Evolutionary conservation across 768 basidiomycete genomes (phyloP).

Genomic region (Polyporus arcularius): DNA sequence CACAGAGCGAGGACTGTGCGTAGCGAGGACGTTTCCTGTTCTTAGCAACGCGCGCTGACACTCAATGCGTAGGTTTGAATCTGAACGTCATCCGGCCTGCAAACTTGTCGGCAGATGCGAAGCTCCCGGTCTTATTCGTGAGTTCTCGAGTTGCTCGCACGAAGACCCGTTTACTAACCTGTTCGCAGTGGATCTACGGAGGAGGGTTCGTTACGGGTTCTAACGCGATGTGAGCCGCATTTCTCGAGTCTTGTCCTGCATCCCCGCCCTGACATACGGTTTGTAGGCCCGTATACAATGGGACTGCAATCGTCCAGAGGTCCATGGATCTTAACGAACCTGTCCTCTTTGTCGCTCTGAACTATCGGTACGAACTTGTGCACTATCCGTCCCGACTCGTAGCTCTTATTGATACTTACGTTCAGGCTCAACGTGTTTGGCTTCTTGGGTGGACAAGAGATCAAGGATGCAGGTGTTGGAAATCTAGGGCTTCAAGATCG

Average conservation of each 20-base stretch:
- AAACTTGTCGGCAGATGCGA: not conserved
- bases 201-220: not conserved
- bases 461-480: slow-evolving; percentile 36
- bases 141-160: not conserved
- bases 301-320: slow-evolving; percentile 20
- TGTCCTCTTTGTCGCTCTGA: slow-evolving; percentile 55
- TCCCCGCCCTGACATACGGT: not conserved
- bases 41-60: no score
- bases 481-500: slow-evolving; percentile 56
- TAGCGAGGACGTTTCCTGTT: not conserved
- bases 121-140: slow-evolving; percentile 22
- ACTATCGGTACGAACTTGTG: slow-evolving; percentile 35
- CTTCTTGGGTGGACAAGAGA: slow-evolving; percentile 41
- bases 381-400: not conserved
- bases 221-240: not conserved
- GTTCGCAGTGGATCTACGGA: not conserved
- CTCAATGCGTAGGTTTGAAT: slow-evolving; percentile 4
- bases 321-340: slow-evolving; percentile 45
- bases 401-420: no score
- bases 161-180: not conserved
- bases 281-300: not conserved
- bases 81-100: slow-evolving; percentile 20
- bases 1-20: slow-evolving; percentile 6
- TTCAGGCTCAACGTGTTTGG: slow-evolving; percentile 26
- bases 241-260: not conserved